Percentiles rank a stretch among this genome's conserved stretches.
phyloP scores from a whole-genome alignment of 306 rosid species.

The Quillaja saponaria region DNA sequence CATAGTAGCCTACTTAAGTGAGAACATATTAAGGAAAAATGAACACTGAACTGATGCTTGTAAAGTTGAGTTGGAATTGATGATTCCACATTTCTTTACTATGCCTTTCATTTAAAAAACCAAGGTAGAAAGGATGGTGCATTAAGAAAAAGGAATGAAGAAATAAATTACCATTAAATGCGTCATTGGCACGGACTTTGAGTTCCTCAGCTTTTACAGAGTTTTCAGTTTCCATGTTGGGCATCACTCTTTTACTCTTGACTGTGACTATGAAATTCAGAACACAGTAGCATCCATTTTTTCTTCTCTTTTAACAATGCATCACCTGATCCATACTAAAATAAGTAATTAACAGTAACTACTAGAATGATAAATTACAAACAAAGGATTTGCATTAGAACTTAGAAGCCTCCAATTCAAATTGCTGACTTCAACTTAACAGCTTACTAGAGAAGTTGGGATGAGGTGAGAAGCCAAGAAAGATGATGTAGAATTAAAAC shows the following conservation, averaged over 20 bases:
- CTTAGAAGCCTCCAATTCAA: slow-evolving; percentile 2
- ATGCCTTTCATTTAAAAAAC: slow-evolving; percentile 8
- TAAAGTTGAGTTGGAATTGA: slow-evolving; percentile 12
- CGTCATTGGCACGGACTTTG: slow-evolving; percentile 78
- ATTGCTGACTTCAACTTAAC: slow-evolving; percentile 7
- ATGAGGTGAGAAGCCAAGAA: background rate
- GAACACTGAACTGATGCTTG: background rate
- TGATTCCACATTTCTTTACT: slow-evolving; percentile 5
- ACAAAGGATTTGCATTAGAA: slow-evolving; percentile 6
- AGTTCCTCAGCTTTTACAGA: slow-evolving; percentile 74
- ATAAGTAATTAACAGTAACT: background rate
- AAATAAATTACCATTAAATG: slow-evolving; percentile 65
- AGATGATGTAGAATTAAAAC: background rate
- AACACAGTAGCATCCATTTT: slow-evolving; percentile 33
- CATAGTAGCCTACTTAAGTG: slow-evolving; percentile 7
- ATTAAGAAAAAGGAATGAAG: background rate
- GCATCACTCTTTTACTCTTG: slow-evolving; percentile 27
- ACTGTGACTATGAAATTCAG: slow-evolving; percentile 34
- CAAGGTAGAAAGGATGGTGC: slow-evolving; percentile 15
- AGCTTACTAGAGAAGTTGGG: slow-evolving; percentile 10
- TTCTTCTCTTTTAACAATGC: slow-evolving; percentile 22
- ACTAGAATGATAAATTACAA: background rate
- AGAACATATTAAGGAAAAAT: slow-evolving; percentile 5
- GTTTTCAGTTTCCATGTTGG: slow-evolving; percentile 58
- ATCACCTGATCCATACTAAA: slow-evolving; percentile 27